Conservation (phyloP, 129 eudicot genomes). For the Apium graveolens region DNA sequence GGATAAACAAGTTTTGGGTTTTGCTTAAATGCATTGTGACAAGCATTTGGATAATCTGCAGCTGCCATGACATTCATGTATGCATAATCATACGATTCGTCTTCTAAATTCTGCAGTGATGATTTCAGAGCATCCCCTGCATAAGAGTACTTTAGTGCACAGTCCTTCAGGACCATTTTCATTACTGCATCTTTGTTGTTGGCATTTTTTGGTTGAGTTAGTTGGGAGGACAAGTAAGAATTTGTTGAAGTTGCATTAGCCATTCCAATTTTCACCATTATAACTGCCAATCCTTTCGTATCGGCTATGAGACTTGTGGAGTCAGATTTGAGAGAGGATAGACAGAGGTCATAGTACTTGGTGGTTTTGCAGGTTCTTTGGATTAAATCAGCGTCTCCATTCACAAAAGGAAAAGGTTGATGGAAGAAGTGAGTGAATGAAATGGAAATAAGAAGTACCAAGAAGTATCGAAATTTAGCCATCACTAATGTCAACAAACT, state of each 20-base stretch:
- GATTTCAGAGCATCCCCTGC: slow-evolving; percentile 47
- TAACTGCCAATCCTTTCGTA: slow-evolving; percentile 63
- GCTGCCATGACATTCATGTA: slow-evolving; percentile 72
- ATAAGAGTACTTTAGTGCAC: slow-evolving; percentile 51
- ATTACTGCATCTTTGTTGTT: slow-evolving; percentile 16
- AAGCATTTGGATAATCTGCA: slow-evolving; percentile 67
- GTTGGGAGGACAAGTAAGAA: slow-evolving; percentile 42
- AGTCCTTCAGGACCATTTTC: slow-evolving; percentile 40
- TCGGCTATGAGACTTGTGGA: slow-evolving; percentile 53
- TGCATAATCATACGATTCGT: slow-evolving; percentile 64
- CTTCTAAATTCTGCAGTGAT: slow-evolving; percentile 39
- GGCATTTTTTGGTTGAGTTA: slow-evolving; percentile 6
- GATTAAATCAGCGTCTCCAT: slow-evolving; percentile 46
- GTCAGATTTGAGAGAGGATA: slow-evolving; percentile 65
- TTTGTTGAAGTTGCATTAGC: slow-evolving; percentile 55
- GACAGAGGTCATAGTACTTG: slow-evolving; percentile 62
- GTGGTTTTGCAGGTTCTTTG: slow-evolving; percentile 70
- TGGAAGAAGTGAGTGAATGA: slow-evolving; percentile 19
- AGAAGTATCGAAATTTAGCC: slow-evolving; percentile 19
- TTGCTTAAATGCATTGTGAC: slow-evolving; percentile 54
- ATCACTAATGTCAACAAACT: slow-evolving; percentile 13
- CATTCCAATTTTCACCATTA: slow-evolving; percentile 45
- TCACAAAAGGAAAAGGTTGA: slow-evolving; percentile 10
- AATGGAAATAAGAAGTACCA: slow-evolving; percentile 22
- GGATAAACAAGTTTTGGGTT: slow-evolving; percentile 36